Conservation (phyloP, 2,329 filamentous ascomycete species). For the Neurospora sp. region DNA sequence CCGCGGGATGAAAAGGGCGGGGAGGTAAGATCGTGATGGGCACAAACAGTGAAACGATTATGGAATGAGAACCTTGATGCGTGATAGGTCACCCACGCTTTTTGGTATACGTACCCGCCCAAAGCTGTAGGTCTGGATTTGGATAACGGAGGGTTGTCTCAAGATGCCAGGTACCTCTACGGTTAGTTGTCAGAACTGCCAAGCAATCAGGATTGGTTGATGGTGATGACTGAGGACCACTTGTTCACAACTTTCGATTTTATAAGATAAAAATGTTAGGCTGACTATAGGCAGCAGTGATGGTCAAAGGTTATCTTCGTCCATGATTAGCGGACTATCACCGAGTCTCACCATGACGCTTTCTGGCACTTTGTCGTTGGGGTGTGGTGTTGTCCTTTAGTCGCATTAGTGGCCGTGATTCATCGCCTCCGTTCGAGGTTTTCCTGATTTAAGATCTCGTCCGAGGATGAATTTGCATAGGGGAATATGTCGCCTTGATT, state of each 20-base stretch:
- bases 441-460: neutral
- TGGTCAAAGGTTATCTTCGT: neutral
- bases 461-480: neutral
- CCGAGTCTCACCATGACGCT: neutral
- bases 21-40: neutral
- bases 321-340: neutral
- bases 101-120: neutral
- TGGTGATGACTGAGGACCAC: neutral
- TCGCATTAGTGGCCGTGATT: neutral
- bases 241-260: neutral
- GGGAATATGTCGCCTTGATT: neutral
- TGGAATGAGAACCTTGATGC: neutral
- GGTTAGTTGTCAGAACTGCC: neutral
- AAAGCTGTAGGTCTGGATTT: neutral
- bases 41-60: neutral
- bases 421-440: neutral
- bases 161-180: neutral
- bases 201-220: neutral
- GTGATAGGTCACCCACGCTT: neutral
- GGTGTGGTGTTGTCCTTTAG: neutral
- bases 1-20: neutral
- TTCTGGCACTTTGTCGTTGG: neutral
- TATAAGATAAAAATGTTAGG: neutral
- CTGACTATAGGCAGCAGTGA: neutral
- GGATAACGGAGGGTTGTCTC: neutral